phyloP scores from a whole-genome alignment of 805 yeast species.

The Babjeviella inositovora region DNA sequence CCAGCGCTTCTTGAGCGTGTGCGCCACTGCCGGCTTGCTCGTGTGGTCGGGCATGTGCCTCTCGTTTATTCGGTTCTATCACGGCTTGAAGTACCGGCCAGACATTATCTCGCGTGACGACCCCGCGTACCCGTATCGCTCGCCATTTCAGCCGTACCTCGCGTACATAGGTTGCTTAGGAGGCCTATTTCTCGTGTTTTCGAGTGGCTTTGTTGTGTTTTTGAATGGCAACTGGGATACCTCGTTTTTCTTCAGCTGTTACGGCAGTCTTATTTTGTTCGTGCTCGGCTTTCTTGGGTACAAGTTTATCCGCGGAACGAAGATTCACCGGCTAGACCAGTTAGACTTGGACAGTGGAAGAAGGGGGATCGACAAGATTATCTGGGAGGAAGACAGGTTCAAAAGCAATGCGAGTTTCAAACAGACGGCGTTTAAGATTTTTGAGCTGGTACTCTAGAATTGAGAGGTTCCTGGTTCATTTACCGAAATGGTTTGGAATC shows the following conservation, averaged over 20 bases:
- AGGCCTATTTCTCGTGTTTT: constrained; percentile 20
- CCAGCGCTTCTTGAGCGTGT: constrained; percentile 47
- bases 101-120: constrained; percentile 40
- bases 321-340: constrained; percentile 52
- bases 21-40: constrained; percentile 61
- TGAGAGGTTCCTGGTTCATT: too few relatives aligned
- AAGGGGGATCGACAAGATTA: constrained; percentile 64
- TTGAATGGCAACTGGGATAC: constrained; percentile 30
- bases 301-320: constrained; percentile 43
- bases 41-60: constrained; percentile 65
- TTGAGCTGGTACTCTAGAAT: too few relatives aligned
- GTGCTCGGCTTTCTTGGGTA: constrained; percentile 25
- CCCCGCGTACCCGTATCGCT: constrained; percentile 34
- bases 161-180: constrained; percentile 32
- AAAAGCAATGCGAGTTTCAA: too few relatives aligned
- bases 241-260: constrained; percentile 32
- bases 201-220: constrained; percentile 36
- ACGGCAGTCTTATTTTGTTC: constrained; percentile 32
- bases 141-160: constrained; percentile 37
- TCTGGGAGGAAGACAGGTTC: constrained; percentile 69
- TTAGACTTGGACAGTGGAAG: constrained; percentile 75
- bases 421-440: too few relatives aligned
- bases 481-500: too few relatives aligned
- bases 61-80: constrained; percentile 34
- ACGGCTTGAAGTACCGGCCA: constrained; percentile 34